Evolutionary conservation across 306 rosid species (phyloP), one percentile per base, ranked within the genome.

Genomic region (Fagus crenata): DNA sequence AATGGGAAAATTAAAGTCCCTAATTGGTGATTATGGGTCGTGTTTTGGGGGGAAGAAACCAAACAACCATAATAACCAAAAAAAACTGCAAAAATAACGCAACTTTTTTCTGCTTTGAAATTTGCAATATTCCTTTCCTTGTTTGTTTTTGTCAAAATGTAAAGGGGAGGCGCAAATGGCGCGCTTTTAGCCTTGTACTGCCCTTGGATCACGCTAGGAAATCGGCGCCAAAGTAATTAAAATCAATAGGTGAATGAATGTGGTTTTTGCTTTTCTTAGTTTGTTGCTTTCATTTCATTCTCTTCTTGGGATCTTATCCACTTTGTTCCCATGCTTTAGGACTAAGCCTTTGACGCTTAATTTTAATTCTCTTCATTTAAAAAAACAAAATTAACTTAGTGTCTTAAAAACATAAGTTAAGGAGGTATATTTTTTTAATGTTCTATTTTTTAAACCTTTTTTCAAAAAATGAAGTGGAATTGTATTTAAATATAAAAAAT

Each of bases 141-240:
- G 54, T 36, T 55, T 46, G 53, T 28, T 77, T 83, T 78, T 74
- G 73, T 69, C 79, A 69, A 78, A 35, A 68, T 61, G 53, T 78
- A 84, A 84, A 80, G 84, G 84, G 76, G 74, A 83, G 91, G 89
- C 96, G 93, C 77, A 49, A 87, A 84, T 84, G 88, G 84, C 83
- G 93, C 84, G 61, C 80, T 54, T 86, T 81, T 15, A 53, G 28
- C 28, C 28, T 22, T 18, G 1, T 4, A 15, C 15, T n/a, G 31
- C 43, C 91, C 93, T 75, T 55, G 40, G 59, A 81, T 89, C 72
- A 78, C 84, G 89, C 87, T 46, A 86, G 77, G 79, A 68, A 83
- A 83, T 77, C 85, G 90, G 91, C 89, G 84, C 92, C 81, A 73
- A 68, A 79, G 54, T 15, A 2, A 67, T 7, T 37, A 7, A 46